phyloP scores from a whole-genome alignment of 1,284 basidiomycete species.

The Xerocomus minutiporus region DNA sequence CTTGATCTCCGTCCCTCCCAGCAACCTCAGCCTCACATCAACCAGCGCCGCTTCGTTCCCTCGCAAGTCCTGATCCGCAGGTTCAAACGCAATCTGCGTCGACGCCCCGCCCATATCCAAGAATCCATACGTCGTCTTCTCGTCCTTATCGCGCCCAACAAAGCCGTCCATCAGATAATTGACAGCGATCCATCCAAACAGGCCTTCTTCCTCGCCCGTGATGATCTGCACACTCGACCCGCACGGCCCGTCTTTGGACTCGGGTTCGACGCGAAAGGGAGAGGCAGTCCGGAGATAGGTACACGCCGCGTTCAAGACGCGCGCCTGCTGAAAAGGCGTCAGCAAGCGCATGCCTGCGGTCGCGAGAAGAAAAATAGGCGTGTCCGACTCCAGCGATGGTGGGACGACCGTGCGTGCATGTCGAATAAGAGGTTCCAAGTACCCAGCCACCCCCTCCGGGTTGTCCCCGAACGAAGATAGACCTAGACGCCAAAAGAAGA shows the following conservation, averaged over 20 bases:
- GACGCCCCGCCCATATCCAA: slow-evolving; percentile 99
- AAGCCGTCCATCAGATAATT: slow-evolving; percentile 99
- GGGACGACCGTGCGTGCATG: slow-evolving; percentile 86
- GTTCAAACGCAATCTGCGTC: slow-evolving; percentile 97
- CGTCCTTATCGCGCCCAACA: slow-evolving; percentile 48
- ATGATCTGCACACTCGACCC: slow-evolving; percentile 91
- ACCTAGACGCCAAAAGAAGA: slow-evolving; percentile 45
- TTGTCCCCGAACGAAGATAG: slow-evolving; percentile 79
- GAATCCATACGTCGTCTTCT: slow-evolving; percentile 89
- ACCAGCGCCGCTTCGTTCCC: slow-evolving; percentile 56
- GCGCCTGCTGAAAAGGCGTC: slow-evolving; percentile 61
- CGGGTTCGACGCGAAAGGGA: slow-evolving; percentile 67
- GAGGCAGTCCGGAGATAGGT: slow-evolving; percentile 70
- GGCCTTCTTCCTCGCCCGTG: slow-evolving; percentile 95
- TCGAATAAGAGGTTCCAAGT: slow-evolving; percentile 79
- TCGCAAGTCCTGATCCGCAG: slow-evolving; percentile 47
- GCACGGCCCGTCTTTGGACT: slow-evolving; percentile 70
- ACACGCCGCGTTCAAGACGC: slow-evolving; percentile 76
- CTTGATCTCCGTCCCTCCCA: slow-evolving; percentile 82
- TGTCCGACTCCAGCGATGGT: slow-evolving; percentile 74
- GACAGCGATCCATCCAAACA: slow-evolving; percentile 98
- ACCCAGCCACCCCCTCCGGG: slow-evolving; percentile 64
- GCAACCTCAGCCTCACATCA: slow-evolving; percentile 75
- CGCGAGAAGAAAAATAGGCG: slow-evolving; percentile 91
- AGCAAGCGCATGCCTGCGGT: slow-evolving; percentile 97